A percentile compares a stretch with the other conserved stretches of the same genome.
phyloP scores from a whole-genome alignment of 2,329 filamentous ascomycete species.

The Xylaria arbuscula region DNA sequence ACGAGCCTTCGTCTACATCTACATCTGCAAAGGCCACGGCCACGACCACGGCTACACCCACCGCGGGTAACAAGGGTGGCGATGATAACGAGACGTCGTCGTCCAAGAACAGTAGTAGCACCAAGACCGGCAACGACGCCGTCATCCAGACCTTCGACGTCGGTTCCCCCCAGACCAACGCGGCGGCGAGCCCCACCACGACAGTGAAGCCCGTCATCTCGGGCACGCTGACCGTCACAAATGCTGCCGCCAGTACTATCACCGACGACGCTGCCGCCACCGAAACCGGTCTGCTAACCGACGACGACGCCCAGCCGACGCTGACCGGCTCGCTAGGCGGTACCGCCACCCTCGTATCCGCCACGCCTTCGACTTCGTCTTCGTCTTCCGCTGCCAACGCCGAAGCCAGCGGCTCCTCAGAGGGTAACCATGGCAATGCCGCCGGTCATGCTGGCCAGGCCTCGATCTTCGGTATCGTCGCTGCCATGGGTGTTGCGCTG shows the following conservation, averaged over 20 bases:
- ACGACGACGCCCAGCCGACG: conserved; percentile 14
- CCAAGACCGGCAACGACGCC: background rate
- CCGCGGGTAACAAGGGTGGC: conserved; percentile 11
- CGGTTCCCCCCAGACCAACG: conserved; percentile 22
- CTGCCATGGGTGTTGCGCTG: conserved; percentile 44
- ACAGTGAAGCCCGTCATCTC: conserved; percentile 20
- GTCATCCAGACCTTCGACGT: conserved; percentile 29
- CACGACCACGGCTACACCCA: conserved; percentile 16
- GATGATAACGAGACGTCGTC: too few relatives aligned
- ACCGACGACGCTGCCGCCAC: conserved; percentile 11
- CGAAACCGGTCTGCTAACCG: conserved; percentile 23
- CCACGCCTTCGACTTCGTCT: conserved; percentile 24
- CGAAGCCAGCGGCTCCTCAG: conserved; percentile 7
- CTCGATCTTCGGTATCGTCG: conserved; percentile 44
- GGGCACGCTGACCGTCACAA: conserved; percentile 22
- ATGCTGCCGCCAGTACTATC: conserved; percentile 14
- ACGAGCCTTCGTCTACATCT: conserved; percentile 10
- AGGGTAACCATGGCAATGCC: conserved; percentile 29
- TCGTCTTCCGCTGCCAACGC: conserved; percentile 8
- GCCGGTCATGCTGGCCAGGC: conserved; percentile 35
- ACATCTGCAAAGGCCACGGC: conserved; percentile 4
- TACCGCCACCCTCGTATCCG: conserved; percentile 10
- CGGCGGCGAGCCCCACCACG: conserved; percentile 19
- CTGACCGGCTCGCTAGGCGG: conserved; percentile 10
- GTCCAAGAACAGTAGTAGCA: too few relatives aligned